Evolutionary conservation across 2,329 filamentous ascomycete species (phyloP).

Genomic region (Herpotrichia juniperi): DNA sequence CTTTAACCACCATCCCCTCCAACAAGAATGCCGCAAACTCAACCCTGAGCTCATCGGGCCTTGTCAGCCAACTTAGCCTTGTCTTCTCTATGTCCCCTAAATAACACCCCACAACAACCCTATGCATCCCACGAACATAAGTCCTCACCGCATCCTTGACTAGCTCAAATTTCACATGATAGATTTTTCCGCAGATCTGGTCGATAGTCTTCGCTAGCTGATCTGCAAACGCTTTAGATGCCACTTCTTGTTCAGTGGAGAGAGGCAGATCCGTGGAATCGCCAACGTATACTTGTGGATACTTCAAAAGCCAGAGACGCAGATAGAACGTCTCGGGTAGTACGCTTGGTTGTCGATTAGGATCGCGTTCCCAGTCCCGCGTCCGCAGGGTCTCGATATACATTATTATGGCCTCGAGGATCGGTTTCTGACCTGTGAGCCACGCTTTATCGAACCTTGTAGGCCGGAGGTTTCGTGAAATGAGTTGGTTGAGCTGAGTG

Average conservation of each 20-base stretch:
- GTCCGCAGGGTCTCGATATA: conserved; percentile 27
- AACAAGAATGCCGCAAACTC: conserved; percentile 30
- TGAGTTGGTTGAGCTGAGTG: conserved; percentile 3
- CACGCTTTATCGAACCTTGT: conserved; percentile 14
- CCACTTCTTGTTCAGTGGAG: conserved; percentile 6
- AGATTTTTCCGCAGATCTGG: conserved; percentile 18
- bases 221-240: conserved; percentile 23
- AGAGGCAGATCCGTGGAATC: conserved; percentile 1
- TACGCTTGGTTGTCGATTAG: conserved; percentile 18
- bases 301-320: conserved; percentile 33
- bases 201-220: conserved; percentile 20
- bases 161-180: conserved; percentile 20
- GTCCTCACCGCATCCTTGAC: conserved; percentile 14
- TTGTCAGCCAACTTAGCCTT: conserved; percentile 26
- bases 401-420: conserved; percentile 24
- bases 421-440: conserved; percentile 13
- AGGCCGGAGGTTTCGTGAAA: background rate
- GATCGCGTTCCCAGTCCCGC: conserved; percentile 27
- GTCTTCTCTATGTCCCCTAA: conserved; percentile 31
- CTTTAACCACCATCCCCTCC: background rate
- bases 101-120: conserved; percentile 18
- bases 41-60: conserved; percentile 27
- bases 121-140: conserved; percentile 11
- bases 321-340: conserved; percentile 31
- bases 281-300: conserved; percentile 10